Evolutionary conservation across 129 eudicot genomes (phyloP).

Genomic region (Flaveria sonorensis): DNA sequence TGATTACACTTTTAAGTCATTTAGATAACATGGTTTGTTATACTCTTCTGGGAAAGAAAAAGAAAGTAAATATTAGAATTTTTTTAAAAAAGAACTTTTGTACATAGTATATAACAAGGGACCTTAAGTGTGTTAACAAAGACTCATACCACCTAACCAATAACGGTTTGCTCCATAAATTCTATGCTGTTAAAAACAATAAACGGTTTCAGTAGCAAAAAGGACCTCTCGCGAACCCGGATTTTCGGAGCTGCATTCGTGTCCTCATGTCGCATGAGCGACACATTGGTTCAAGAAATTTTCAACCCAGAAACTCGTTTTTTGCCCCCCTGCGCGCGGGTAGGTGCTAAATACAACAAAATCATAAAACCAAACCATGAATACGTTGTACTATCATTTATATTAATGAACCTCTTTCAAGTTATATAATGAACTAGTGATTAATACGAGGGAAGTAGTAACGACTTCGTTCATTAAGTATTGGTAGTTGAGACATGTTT

Average conservation of each 20-base stretch:
- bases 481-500: constrained; percentile 35
- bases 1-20: constrained; percentile 26
- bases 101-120: not conserved
- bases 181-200: too few species aligned
- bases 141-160: too few species aligned
- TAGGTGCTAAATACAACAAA: too few species aligned
- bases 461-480: constrained; percentile 14
- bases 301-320: too few species aligned
- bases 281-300: too few species aligned
- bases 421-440: not conserved
- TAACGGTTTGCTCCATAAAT: too few species aligned
- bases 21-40: constrained; percentile 24
- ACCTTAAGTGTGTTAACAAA: too few species aligned
- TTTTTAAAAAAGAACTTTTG: not conserved
- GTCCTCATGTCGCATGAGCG: too few species aligned
- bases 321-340: too few species aligned
- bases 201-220: too few species aligned
- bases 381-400: not conserved
- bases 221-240: too few species aligned
- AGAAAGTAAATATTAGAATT: not conserved
- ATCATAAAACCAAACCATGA: not conserved
- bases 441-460: constrained; percentile 4
- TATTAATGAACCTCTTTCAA: not conserved
- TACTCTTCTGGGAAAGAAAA: not conserved
- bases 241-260: too few species aligned